Evolutionary conservation across 306 rosid species (phyloP), one percentile per base, ranked within the genome.

Genomic region (Pterocarpus macrocarpus): DNA sequence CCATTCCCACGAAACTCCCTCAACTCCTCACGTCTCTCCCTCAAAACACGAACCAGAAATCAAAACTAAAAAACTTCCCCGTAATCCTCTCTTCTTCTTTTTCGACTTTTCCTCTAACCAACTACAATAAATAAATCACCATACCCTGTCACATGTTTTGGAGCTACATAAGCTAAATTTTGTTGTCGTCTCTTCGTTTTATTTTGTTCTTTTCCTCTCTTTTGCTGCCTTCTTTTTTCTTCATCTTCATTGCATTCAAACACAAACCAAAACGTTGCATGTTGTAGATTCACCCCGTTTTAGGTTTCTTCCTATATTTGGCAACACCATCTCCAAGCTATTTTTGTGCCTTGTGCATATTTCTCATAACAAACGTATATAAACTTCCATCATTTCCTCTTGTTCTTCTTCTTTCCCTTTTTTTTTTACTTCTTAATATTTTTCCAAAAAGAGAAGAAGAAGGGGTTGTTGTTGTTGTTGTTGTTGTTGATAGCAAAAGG

Each of bases 401-500:
- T 28, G 2, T 28, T 28, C 33, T 30, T 30, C 9, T 28, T 6
- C 16, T 15, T 28, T 30, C 3, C 7, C 13, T 62, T 63, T 14
- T 63, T 63, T 50, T 15, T 3, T 50, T 50, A 3, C 5, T 49
- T 49, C 38, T 12, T 2, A 14, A 14, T 6, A 12, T 22, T 22
- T 57, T 57, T 12, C 1, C 2, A 59, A 15, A 17, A 56, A 2
- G 5, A 61, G 66, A 33, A 61, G 41, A 7, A 64, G 45, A 4
- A 62, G 16, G 69, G 45, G 47, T 15, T 38, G 47, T 39, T 36
- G 30, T 14, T 64, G 10, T 55, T 55, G 0, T n/a, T 12, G 28
- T 22, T 22, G 28, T 47, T 14, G 3, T 81, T 44, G 13, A 58
- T n/a, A 58, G 63, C 12, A 62, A 69, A 76, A 76, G 78, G 78